Percentiles rank a stretch among this genome's conserved stretches.
These are phyloP conservation scores for Cyberlindnera japonica DNA, from an alignment of 805 yeast genomes.

Conservation along the genomic window DNA sequence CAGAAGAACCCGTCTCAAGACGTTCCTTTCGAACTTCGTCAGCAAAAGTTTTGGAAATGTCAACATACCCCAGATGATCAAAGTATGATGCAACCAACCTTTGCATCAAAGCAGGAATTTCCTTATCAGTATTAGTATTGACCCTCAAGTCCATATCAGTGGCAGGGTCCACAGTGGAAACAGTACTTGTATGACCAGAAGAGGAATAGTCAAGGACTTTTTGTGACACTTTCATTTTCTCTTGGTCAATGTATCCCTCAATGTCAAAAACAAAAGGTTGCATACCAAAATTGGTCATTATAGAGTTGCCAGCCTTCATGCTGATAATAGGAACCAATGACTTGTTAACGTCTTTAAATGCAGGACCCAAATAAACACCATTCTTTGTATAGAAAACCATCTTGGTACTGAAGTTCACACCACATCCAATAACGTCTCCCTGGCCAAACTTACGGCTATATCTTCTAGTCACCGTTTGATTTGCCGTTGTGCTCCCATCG, in stretches of 20 bases:
- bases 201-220: constrained; percentile 16
- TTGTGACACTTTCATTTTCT: constrained; percentile 37
- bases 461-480: constrained; percentile 37
- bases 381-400: constrained; percentile 76
- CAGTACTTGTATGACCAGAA: neutral
- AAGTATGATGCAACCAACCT: constrained; percentile 45
- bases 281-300: constrained; percentile 40
- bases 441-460: constrained; percentile 45
- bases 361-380: constrained; percentile 60
- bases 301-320: constrained; percentile 33
- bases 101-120: constrained; percentile 29
- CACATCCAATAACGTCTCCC: constrained; percentile 78
- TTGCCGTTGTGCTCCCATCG: constrained; percentile 41
- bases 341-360: constrained; percentile 43
- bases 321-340: constrained; percentile 46
- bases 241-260: constrained; percentile 44
- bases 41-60: constrained; percentile 49
- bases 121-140: constrained; percentile 17
- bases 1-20: constrained; percentile 1
- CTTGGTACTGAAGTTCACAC: constrained; percentile 63
- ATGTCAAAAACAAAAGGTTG: constrained; percentile 63
- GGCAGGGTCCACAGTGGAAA: constrained; percentile 2
- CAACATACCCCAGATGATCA: constrained; percentile 54
- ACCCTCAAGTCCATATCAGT: constrained; percentile 2
- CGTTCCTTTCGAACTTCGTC: constrained; percentile 39